Base-by-base conservation (phyloP, 768 basidiomycete genomes). In the Calocybe gangraenosa region DNA sequence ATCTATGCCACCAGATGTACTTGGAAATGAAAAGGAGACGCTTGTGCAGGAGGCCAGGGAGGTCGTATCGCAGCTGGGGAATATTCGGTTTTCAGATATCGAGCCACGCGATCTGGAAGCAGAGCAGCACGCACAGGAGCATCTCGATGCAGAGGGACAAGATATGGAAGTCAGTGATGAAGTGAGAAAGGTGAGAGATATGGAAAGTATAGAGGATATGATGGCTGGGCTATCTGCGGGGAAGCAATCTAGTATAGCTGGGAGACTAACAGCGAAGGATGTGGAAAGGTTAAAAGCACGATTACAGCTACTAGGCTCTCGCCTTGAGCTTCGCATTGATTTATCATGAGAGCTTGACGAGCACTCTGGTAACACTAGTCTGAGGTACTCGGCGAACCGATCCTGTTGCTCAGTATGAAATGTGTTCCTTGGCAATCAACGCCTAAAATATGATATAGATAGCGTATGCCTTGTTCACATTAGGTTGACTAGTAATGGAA, bases 41-140 rank as follows among this genome's bases (percentile, higher is more conserved):
- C 36, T 68, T n/a, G 46, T 74, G 0, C 61, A 61, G 1, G 77
- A 82, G 51, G 68, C 76, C 1, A 68, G 79, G 30, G 69, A 68
- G 5, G 77, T 94, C 40, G 68, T 77, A 0, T 55, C 70, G 0
- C 61, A 67, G n/a, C 74, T 96, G 2, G 72, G 74, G 0, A 58
- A 69, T 5, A 66, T 95, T 23, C 77, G 75, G 6, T 81, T 90
- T 52, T 72, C 77, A 7, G 86, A 91, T 47, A 74, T 95, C 37
- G 79, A 76, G 11, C 88, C 89, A 2, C 73, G 71, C 18, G 91
- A 95, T 66, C 47, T 79, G 7, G 84, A 94, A 55, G 87, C 91
- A 0, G 82, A 87, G 55, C 75, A 70, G 41, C 93, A 95, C 61
- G 85, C 84, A 18, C 69, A 69, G 37, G 78, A 85, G 47, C 85